Evolutionary conservation across 345 rosid species (phyloP).

Genomic region (Anacardium occidentale): DNA sequence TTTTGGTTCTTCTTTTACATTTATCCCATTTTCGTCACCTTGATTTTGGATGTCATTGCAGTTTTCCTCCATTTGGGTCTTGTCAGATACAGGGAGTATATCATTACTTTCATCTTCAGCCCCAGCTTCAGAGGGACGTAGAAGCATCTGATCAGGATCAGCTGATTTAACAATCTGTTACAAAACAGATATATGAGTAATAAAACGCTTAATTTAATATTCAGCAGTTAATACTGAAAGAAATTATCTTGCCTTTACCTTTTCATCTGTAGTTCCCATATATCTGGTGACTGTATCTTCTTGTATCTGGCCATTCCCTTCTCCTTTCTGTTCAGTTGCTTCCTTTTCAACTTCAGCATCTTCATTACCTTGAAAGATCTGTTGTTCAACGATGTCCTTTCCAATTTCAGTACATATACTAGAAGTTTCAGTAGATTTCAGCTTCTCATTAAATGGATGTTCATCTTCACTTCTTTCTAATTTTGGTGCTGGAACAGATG

Average conservation of each 20-base stretch:
- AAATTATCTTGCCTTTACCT: slow-evolving; percentile 23
- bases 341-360: slow-evolving; percentile 17
- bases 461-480: slow-evolving; percentile 14
- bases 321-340: slow-evolving; percentile 17
- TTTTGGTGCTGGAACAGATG: neutral
- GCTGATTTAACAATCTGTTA: slow-evolving; percentile 30
- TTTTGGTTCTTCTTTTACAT: slow-evolving; percentile 22
- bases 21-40: slow-evolving; percentile 20
- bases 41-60: slow-evolving; percentile 8
- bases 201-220: slow-evolving; percentile 6
- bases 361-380: slow-evolving; percentile 21
- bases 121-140: slow-evolving; percentile 15
- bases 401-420: neutral
- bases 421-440: slow-evolving; percentile 3
- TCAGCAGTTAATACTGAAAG: neutral
- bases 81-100: slow-evolving; percentile 14
- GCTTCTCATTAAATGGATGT: slow-evolving; percentile 16
- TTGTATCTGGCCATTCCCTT: slow-evolving; percentile 10
- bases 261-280: slow-evolving; percentile 9
- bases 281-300: slow-evolving; percentile 8
- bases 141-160: slow-evolving; percentile 17
- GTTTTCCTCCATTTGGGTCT: slow-evolving; percentile 19
- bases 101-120: slow-evolving; percentile 23
- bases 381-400: slow-evolving; percentile 21
- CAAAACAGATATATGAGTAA: slow-evolving; percentile 15